Evolutionary conservation across 2,329 filamentous ascomycete genomes (phyloP).

Genomic region (Leptoxyphium fumago): DNA sequence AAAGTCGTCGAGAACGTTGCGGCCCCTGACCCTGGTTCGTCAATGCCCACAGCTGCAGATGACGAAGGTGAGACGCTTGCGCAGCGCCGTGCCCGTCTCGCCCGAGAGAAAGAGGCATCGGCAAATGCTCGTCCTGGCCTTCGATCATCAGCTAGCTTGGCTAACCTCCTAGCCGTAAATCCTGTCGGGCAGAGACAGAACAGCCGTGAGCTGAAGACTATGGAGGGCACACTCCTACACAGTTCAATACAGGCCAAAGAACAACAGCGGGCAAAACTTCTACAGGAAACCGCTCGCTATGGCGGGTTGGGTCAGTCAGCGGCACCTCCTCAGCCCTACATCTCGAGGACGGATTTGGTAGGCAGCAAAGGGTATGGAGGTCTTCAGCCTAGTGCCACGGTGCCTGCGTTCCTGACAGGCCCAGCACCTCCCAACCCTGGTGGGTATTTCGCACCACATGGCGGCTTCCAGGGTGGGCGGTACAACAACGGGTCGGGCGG

Average conservation of each 20-base stretch:
- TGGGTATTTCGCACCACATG: conserved; percentile 10
- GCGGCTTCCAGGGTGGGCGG: neutral
- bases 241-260: conserved; percentile 17
- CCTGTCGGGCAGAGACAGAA: conserved; percentile 22
- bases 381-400: conserved; percentile 4
- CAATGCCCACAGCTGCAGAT: conserved; percentile 10
- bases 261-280: conserved; percentile 20
- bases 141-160: conserved; percentile 39
- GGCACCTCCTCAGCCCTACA: conserved; percentile 13
- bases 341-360: conserved; percentile 13
- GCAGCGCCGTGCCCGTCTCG: conserved; percentile 58
- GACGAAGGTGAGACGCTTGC: conserved; percentile 65
- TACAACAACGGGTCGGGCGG: neutral
- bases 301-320: conserved; percentile 10
- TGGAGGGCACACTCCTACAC: conserved; percentile 26
- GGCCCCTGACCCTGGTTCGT: conserved; percentile 1
- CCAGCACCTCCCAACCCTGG: conserved; percentile 1
- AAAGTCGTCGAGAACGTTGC: neutral
- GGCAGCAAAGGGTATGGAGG: conserved; percentile 2
- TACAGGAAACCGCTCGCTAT: conserved; percentile 20
- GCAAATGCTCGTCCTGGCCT: conserved; percentile 22
- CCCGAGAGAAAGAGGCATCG: conserved; percentile 46
- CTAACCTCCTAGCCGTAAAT: conserved; percentile 45
- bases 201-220: conserved; percentile 8
- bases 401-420: conserved; percentile 7